Percentiles rank a stretch among this genome's conserved stretches.
These are phyloP conservation scores for Cantharellus anzutake DNA, from an alignment of 768 basidiomycete species.

Conservation along the genomic window DNA sequence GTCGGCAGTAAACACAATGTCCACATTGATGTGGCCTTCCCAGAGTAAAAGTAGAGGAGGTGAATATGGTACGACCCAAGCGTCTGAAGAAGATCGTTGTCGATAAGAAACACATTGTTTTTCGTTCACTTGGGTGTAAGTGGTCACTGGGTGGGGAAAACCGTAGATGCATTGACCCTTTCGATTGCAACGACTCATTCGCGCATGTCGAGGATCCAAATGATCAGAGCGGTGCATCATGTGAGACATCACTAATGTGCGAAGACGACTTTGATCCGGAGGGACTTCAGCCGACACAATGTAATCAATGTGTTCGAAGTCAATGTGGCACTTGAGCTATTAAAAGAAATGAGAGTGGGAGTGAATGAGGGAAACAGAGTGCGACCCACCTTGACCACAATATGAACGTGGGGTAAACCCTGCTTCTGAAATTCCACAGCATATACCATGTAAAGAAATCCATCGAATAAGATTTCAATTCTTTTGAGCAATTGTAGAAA, in stretches of 20 bases:
- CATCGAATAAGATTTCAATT: too few species aligned
- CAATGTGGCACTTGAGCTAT: too few species aligned
- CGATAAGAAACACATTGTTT: slow-evolving; percentile 12
- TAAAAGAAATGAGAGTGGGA: too few species aligned
- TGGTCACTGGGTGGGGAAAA: slow-evolving; percentile 11
- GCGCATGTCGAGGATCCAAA: slow-evolving; percentile 18
- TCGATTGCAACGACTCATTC: slow-evolving; percentile 13
- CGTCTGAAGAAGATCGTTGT: background rate
- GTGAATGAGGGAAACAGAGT: too few species aligned
- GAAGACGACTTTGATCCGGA: too few species aligned
- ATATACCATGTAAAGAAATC: too few species aligned
- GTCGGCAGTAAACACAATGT: background rate
- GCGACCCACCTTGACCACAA: too few species aligned
- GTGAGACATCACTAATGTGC: too few species aligned
- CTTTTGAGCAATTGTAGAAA: too few species aligned
- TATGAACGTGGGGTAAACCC: slow-evolving; percentile 37
- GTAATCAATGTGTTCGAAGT: too few species aligned
- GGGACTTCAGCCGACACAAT: too few species aligned
- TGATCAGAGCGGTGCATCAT: slow-evolving; percentile 5
- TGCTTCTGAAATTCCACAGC: slow-evolving; percentile 41
- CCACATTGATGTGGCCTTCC: slow-evolving; percentile 8
- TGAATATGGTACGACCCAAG: slow-evolving; percentile 2
- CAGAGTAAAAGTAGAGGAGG: slow-evolving; percentile 6
- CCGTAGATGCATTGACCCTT: background rate
- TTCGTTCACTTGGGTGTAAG: slow-evolving; percentile 14